Evolutionary conservation across 768 basidiomycete species (phyloP).

Genomic region (Lepiota venenata): DNA sequence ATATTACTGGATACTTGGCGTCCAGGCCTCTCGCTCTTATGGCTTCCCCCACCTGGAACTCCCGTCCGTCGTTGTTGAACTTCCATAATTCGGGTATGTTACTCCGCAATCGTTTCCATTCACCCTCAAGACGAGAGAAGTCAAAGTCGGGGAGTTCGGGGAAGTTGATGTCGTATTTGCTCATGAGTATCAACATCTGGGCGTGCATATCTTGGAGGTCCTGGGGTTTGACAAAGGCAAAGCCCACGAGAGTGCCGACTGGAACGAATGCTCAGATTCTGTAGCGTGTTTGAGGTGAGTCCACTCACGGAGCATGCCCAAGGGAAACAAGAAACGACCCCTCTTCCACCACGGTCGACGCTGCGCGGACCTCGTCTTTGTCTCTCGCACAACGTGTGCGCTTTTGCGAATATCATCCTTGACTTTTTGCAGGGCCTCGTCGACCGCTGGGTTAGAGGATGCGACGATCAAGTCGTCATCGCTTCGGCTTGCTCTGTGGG

Average conservation of each 20-base stretch:
- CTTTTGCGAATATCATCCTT: constrained; percentile 5
- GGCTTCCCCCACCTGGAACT: constrained; percentile 72
- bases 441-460: not conserved
- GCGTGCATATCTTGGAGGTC: constrained; percentile 68
- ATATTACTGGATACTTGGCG: constrained; percentile 74
- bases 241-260: constrained; percentile 69
- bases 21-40: constrained; percentile 61
- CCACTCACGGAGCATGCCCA: constrained; percentile 57
- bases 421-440: not conserved
- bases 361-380: constrained; percentile 8
- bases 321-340: constrained; percentile 64
- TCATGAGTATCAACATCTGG: constrained; percentile 61
- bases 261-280: not conserved
- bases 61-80: constrained; percentile 74
- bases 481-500: constrained; percentile 1
- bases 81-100: constrained; percentile 83
- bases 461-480: constrained; percentile 1
- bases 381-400: constrained; percentile 1
- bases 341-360: constrained; percentile 26
- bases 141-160: constrained; percentile 63
- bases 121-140: constrained; percentile 62
- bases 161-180: constrained; percentile 67
- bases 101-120: constrained; percentile 65
- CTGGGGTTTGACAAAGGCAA: constrained; percentile 61
- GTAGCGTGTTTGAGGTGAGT: not conserved